phyloP scores from a whole-genome alignment of 1,284 basidiomycete genomes.

The Trametes sp. region DNA sequence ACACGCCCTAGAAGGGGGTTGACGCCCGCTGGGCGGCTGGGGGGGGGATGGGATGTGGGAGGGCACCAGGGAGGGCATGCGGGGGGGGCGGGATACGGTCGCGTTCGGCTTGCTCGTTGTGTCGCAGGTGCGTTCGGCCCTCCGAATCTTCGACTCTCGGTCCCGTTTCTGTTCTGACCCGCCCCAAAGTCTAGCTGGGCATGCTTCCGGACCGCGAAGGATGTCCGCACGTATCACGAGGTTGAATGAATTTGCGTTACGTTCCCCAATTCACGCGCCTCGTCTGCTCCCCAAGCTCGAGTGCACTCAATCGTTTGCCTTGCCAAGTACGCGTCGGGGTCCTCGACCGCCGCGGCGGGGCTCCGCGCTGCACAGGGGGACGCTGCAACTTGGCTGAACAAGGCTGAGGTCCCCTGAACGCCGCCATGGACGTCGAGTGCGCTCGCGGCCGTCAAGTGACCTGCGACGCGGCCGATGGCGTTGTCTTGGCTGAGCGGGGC shows the following conservation, averaged over 20 bases:
- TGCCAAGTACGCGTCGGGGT: neutral
- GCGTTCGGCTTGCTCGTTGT: neutral
- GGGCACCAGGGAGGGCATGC: neutral
- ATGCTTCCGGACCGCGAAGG: neutral
- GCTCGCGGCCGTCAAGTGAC: slow-evolving; percentile 16
- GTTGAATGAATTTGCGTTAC: neutral
- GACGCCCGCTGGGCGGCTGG: neutral
- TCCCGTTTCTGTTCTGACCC: neutral
- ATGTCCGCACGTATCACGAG: neutral
- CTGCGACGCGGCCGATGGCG: slow-evolving; percentile 17
- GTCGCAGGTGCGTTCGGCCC: neutral
- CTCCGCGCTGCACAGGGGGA: neutral
- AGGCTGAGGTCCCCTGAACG: slow-evolving; percentile 7
- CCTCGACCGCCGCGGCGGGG: slow-evolving; percentile 3
- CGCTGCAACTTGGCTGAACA: neutral
- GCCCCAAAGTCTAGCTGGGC: neutral
- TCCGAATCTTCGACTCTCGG: neutral
- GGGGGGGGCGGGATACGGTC: neutral
- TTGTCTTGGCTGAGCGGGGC: slow-evolving; percentile 11
- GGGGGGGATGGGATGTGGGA: neutral
- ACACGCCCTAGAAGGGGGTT: neutral
- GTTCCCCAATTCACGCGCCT: slow-evolving; percentile 2
- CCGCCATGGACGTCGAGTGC: slow-evolving; percentile 8
- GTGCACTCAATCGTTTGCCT: neutral
- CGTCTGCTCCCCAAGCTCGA: neutral